phyloP scores from a whole-genome alignment of 805 yeast species.

The Zygotorulaspora florentina region DNA sequence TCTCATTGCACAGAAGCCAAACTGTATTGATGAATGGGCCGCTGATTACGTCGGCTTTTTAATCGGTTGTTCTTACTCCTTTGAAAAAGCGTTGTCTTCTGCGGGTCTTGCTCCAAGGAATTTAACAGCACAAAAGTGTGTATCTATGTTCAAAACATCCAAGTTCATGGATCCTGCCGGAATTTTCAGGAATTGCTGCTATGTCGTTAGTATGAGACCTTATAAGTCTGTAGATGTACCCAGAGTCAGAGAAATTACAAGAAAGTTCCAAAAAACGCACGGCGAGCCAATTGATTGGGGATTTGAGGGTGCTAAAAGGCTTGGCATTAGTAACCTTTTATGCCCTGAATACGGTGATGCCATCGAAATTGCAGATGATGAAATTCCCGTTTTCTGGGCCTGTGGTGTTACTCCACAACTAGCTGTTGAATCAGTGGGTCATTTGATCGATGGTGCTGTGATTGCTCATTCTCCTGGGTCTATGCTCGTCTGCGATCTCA shows the following conservation, averaged over 20 bases:
- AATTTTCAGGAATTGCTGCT: constrained; percentile 30
- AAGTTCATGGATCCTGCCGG: constrained; percentile 33
- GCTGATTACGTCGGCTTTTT: constrained; percentile 39
- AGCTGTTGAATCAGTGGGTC: constrained; percentile 18
- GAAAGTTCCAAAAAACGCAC: constrained; percentile 33
- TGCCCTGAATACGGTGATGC: constrained; percentile 39
- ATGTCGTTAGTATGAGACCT: constrained; percentile 44
- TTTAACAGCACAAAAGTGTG: constrained; percentile 16
- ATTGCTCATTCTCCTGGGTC: constrained; percentile 39
- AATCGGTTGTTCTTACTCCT: constrained; percentile 42
- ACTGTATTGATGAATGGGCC: constrained; percentile 35
- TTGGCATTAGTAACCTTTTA: constrained; percentile 35
- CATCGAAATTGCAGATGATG: constrained; percentile 31
- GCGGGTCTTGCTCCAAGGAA: constrained; percentile 35
- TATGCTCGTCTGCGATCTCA: constrained; percentile 37
- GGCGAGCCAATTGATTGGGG: constrained; percentile 45
- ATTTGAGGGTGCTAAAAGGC: constrained; percentile 33
- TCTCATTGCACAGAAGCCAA: constrained; percentile 21
- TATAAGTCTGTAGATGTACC: constrained; percentile 32
- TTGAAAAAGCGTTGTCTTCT: constrained; percentile 35
- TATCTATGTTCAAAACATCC: constrained; percentile 30
- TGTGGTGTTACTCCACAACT: constrained; percentile 41
- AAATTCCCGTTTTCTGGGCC: constrained; percentile 44
- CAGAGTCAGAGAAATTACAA: constrained; percentile 33
- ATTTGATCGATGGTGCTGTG: constrained; percentile 27